Evolutionary conservation across 441 rosid species (phyloP), one percentile per base, ranked within the genome.

Genomic region (Brassica hybrid): DNA sequence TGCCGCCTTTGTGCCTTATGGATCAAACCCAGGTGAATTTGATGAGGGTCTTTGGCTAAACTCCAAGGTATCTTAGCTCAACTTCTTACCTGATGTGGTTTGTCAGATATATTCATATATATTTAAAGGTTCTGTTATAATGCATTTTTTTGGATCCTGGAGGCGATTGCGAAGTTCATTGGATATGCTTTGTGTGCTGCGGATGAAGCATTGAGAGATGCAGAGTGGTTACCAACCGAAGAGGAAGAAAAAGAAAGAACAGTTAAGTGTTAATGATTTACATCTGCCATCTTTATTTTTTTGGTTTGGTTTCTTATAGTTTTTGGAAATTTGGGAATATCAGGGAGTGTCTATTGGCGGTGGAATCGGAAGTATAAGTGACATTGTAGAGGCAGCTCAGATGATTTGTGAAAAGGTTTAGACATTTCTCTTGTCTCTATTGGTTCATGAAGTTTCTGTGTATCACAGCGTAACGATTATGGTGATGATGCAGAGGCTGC

Each of bases 341-440:
- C 86, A 94, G 97, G 99, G 99, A 72, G 96, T 95, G 75, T 92
- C 98, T 13, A 91, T 95, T 67, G 99, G 99, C 52, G 97, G 94
- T 54, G 97, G 97, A 65, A 95, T 86, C 25, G 99, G 97, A 83
- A 95, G 99, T 83, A 93, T 95, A 62, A 75, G 87, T 74, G 99
- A 95, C 68, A 84, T 88, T 67, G 71, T 95, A 56, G 97, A 90
- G 72, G 99, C 97, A 13, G 93, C 97, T n/a, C 86, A 88, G 82
- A 79, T 95, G 94, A 90, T 95, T 25, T 90, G 90, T 74, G 96
- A 93, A 78, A 95, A 88, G 94, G 99, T 91, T 50, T 66, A 17
- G 60, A 41, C 56, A 67, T 76, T 79, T 68, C 60, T 67, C 6
- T 80, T 34, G 41, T 69, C 48, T 62, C 61, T 34, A 63, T 38